phyloP scores from a whole-genome alignment of 202 grass and related monocot species.

The Zoysia matrella region DNA sequence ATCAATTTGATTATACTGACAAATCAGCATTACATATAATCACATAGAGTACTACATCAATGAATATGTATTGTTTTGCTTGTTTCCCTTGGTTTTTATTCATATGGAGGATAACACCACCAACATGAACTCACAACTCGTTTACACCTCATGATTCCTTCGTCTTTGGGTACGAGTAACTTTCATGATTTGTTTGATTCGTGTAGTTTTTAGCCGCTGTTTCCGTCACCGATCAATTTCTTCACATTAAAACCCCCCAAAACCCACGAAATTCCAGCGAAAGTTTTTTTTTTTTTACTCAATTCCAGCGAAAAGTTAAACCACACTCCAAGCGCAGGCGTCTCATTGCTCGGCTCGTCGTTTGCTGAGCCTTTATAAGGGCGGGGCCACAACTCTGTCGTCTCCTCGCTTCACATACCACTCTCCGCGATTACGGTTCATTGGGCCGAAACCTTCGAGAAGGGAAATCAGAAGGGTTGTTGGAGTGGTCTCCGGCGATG shows the following conservation, averaged over 20 bases:
- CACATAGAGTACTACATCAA: too few relatives aligned
- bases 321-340: too few relatives aligned
- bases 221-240: neutral
- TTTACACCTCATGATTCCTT: neutral
- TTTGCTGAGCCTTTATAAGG: slow-evolving; percentile 10
- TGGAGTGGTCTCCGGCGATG: slow-evolving; percentile 44
- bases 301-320: too few relatives aligned
- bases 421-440: neutral
- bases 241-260: neutral
- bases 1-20: too few relatives aligned
- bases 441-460: neutral
- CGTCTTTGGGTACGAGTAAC: too few relatives aligned
- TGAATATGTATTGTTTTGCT: too few relatives aligned
- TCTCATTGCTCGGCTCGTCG: neutral
- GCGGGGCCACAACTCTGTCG: neutral
- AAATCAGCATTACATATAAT: too few relatives aligned
- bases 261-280: neutral
- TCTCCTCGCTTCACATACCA: neutral
- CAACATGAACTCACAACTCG: too few relatives aligned
- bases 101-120: too few relatives aligned
- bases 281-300: too few relatives aligned
- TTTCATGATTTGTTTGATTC: neutral
- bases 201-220: neutral
- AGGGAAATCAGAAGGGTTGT: slow-evolving; percentile 1
- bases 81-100: too few relatives aligned